phyloP scores from a whole-genome alignment of 306 rosid species.

The Vigna trinervia region DNA sequence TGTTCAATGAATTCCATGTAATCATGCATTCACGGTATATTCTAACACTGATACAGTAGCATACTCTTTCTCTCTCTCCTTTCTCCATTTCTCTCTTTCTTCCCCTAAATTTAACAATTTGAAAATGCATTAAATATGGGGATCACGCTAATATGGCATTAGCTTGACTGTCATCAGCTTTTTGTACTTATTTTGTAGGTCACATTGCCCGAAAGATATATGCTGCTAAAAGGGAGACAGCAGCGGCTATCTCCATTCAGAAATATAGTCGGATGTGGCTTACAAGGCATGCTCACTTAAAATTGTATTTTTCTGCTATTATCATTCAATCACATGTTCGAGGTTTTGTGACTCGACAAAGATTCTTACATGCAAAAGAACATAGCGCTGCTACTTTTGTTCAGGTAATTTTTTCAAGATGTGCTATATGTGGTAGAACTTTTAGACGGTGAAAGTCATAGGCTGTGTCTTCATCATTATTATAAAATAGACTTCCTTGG shows the following conservation, averaged over 20 bases:
- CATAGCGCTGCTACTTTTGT: slow-evolving; percentile 81
- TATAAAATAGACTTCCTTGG: slow-evolving; percentile 20
- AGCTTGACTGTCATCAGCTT: slow-evolving; percentile 35
- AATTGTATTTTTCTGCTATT: slow-evolving; percentile 62
- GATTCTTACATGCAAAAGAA: slow-evolving; percentile 64
- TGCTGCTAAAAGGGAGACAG: slow-evolving; percentile 68
- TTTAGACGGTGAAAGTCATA: slow-evolving; percentile 25
- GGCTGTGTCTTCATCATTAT: background rate
- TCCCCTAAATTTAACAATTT: background rate
- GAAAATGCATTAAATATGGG: slow-evolving; percentile 19
- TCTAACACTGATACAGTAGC: no score
- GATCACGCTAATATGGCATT: slow-evolving; percentile 9
- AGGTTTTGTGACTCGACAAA: slow-evolving; percentile 72
- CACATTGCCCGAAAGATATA: slow-evolving; percentile 69
- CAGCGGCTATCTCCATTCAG: slow-evolving; percentile 72
- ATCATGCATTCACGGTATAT: no score
- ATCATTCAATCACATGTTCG: slow-evolving; percentile 73
- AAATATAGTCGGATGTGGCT: slow-evolving; percentile 72
- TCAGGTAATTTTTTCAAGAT: slow-evolving; percentile 66
- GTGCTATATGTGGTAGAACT: slow-evolving; percentile 28
- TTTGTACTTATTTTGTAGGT: slow-evolving; percentile 62
- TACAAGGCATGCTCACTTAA: slow-evolving; percentile 53
- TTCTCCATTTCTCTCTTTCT: background rate
- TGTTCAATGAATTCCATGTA: no score
- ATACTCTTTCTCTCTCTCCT: background rate